Evolutionary conservation across 345 rosid genomes (phyloP).

Genomic region (Aegle marmelos): DNA sequence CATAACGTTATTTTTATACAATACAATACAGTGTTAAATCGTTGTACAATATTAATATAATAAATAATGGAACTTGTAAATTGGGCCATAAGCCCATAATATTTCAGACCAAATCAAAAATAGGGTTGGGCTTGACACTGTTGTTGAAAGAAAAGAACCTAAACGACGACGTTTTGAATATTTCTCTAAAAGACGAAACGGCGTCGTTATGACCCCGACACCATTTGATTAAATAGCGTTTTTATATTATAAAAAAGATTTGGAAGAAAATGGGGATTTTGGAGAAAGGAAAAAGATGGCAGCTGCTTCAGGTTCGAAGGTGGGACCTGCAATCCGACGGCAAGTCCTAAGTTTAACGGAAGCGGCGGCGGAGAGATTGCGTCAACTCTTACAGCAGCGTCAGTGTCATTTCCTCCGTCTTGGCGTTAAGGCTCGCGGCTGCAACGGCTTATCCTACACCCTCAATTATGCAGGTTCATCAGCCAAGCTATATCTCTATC

Average conservation of each 20-base stretch:
- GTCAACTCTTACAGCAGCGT: conserved; percentile 64
- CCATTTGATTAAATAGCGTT: too few species aligned
- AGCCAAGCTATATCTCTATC: neutral
- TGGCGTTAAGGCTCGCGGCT: conserved; percentile 89
- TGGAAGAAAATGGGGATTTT: neutral
- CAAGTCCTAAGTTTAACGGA: conserved; percentile 65
- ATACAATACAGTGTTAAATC: too few species aligned
- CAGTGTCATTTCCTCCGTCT: conserved; percentile 69
- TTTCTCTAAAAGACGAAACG: neutral
- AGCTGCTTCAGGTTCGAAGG: conserved; percentile 16
- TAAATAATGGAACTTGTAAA: too few species aligned
- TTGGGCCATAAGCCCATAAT: too few species aligned
- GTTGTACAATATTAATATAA: too few species aligned
- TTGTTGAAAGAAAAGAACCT: too few species aligned
- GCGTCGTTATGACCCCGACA: too few species aligned
- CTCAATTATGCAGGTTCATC: conserved; percentile 71
- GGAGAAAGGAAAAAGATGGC: conserved; percentile 1
- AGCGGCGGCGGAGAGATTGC: conserved; percentile 64
- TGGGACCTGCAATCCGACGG: conserved; percentile 43
- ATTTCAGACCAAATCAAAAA: too few species aligned
- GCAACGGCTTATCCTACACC: conserved; percentile 78
- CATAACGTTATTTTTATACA: too few species aligned
- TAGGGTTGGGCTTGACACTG: too few species aligned
- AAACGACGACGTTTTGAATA: neutral
- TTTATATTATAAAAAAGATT: neutral